phyloP scores from a whole-genome alignment of 306 rosid species.

The Pterocarpus santalinus region DNA sequence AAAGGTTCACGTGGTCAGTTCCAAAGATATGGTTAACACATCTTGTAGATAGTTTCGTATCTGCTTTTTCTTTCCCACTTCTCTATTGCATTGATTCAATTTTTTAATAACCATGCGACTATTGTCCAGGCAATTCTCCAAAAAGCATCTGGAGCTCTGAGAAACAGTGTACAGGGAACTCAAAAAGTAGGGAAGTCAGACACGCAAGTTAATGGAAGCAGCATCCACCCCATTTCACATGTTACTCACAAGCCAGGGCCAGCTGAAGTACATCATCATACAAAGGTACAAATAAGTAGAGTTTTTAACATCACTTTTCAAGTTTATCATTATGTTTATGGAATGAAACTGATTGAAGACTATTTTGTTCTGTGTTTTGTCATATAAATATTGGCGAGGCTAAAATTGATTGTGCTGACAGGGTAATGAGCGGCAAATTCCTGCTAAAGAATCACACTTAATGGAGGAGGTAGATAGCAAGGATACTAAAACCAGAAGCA shows the following conservation, averaged over 20 bases:
- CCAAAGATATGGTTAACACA: not conserved
- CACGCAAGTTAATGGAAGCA: conserved; percentile 54
- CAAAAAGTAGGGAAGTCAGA: conserved; percentile 59
- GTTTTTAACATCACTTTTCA: conserved; percentile 18
- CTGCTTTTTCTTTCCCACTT: not conserved
- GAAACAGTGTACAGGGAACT: conserved; percentile 56
- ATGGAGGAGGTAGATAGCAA: conserved; percentile 47
- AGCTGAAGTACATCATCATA: conserved; percentile 54
- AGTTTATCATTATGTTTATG: conserved; percentile 1
- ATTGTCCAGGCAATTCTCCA: conserved; percentile 60
- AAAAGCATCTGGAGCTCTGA: conserved; percentile 70
- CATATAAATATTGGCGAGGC: not conserved
- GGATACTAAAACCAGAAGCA: conserved; percentile 41
- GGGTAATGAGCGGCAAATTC: conserved; percentile 36
- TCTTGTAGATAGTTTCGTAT: conserved; percentile 20
- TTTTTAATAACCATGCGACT: not conserved
- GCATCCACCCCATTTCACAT: conserved; percentile 53
- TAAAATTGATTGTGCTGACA: conserved; percentile 36
- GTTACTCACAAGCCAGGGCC: conserved; percentile 52
- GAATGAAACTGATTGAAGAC: not conserved
- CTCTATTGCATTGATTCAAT: conserved; percentile 36
- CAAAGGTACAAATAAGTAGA: conserved; percentile 57
- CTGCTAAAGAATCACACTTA: conserved; percentile 41
- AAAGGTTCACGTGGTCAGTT: conserved; percentile 6
- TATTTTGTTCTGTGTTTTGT: conserved; percentile 1